Percentiles rank a stretch among this genome's conserved stretches.
Evolutionary conservation across 106 monocot genomes (phyloP).

Genomic region (Posidonia australis): DNA sequence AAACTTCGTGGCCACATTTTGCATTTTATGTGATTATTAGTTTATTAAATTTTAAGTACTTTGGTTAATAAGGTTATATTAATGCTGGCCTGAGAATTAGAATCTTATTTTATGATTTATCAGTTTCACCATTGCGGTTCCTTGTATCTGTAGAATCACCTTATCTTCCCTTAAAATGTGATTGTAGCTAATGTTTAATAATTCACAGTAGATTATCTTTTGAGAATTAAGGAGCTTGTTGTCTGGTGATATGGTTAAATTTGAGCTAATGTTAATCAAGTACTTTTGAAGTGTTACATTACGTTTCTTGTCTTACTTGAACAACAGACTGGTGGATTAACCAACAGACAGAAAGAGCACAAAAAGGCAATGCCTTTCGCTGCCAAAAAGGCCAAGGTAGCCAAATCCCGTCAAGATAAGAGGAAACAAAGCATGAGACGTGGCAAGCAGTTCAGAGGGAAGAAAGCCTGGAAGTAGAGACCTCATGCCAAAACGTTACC

Average conservation of each 20-base stretch:
- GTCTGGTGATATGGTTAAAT: too few relatives aligned
- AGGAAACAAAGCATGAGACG: constrained; percentile 30
- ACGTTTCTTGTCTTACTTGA: not conserved
- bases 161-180: too few relatives aligned
- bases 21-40: not conserved
- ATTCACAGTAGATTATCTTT: too few relatives aligned
- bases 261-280: too few relatives aligned
- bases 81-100: not conserved
- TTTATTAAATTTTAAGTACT: too few relatives aligned
- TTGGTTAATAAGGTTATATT: not conserved
- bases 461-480: constrained; percentile 98
- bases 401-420: constrained; percentile 62
- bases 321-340: constrained; percentile 67
- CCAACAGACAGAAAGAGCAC: constrained; percentile 79
- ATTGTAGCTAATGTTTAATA: too few relatives aligned
- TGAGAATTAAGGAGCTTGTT: too few relatives aligned
- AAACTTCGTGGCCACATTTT: not conserved
- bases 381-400: constrained; percentile 52
- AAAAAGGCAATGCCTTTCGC: constrained; percentile 81
- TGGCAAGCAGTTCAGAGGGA: constrained; percentile 83
- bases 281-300: not conserved
- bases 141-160: too few relatives aligned
- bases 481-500: not conserved
- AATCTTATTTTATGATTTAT: not conserved
- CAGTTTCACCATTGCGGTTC: not conserved